Evolutionary conservation across 2,329 filamentous ascomycete species (phyloP).

Genomic region (Penicillium sp.): DNA sequence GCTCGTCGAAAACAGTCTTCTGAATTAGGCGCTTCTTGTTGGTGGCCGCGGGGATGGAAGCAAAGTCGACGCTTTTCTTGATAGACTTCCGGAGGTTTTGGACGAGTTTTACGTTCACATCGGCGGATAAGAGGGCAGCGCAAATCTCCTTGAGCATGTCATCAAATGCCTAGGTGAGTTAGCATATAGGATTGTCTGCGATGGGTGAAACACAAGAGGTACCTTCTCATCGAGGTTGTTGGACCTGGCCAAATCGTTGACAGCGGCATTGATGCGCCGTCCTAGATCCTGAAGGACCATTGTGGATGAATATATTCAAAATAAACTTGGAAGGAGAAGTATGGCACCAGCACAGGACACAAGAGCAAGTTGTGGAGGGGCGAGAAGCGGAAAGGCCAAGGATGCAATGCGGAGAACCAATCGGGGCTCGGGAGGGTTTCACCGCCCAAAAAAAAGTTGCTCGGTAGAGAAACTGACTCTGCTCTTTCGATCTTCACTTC

Average conservation of each 20-base stretch:
- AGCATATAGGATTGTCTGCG: conserved; percentile 3
- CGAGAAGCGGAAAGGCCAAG: conserved; percentile 23
- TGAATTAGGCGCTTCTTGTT: conserved; percentile 99
- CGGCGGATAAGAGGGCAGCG: conserved; percentile 89
- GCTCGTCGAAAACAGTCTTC: conserved; percentile 95
- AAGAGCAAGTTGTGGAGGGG: conserved; percentile 18
- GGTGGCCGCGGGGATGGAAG: conserved; percentile 82
- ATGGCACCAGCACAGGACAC: conserved; percentile 6
- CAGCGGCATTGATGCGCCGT: conserved; percentile 95
- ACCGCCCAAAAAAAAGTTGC: conserved; percentile 36
- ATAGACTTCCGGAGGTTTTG: conserved; percentile 90
- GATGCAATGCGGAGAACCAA: conserved; percentile 35
- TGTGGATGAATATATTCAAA: conserved; percentile 24
- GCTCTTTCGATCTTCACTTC: conserved; percentile 2
- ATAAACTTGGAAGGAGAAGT: conserved; percentile 6
- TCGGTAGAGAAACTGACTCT: conserved; percentile 16
- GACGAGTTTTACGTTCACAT: conserved; percentile 95
- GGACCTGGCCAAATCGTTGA: conserved; percentile 88
- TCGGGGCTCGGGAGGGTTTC: conserved; percentile 27
- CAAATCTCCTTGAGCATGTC: conserved; percentile 98
- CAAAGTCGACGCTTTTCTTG: conserved; percentile 87
- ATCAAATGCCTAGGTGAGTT: conserved; percentile 74
- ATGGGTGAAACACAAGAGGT: conserved; percentile 13
- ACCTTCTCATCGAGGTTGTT: conserved; percentile 96
- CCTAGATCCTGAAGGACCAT: conserved; percentile 99